A percentile compares a stretch with the other conserved stretches of the same genome.
These are phyloP conservation scores for Colletotrichum brevisporum DNA, from an alignment of 2,329 filamentous ascomycete species.

Conservation along the genomic window DNA sequence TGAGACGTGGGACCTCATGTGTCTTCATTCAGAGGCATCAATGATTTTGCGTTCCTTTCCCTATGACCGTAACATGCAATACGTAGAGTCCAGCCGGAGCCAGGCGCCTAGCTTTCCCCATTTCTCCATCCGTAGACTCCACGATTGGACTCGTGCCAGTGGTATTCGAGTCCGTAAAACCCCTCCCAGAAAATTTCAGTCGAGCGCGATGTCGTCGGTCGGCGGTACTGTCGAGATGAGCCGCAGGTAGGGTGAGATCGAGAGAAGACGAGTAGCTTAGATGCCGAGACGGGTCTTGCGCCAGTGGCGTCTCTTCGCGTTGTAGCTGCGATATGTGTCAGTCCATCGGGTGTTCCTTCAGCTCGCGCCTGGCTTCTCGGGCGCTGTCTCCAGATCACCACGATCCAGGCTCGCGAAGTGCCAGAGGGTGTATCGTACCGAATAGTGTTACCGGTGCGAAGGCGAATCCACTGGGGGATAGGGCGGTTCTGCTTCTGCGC, in stretches of 20 bases:
- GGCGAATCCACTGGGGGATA: conserved; percentile 99
- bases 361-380: neutral
- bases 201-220: conserved; percentile 39
- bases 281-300: conserved; percentile 99
- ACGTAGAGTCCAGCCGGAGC: conserved; percentile 44
- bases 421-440: conserved; percentile 75
- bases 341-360: neutral
- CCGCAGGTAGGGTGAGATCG: conserved; percentile 45
- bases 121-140: conserved; percentile 43
- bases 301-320: conserved; percentile 99
- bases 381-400: neutral
- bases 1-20: conserved; percentile 20
- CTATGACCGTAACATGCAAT: conserved; percentile 64
- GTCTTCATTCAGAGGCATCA: conserved; percentile 40
- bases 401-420: neutral
- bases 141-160: conserved; percentile 40
- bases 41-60: conserved; percentile 58
- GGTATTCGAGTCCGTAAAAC: conserved; percentile 36
- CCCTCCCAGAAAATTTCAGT: conserved; percentile 39
- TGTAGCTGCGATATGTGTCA: conserved; percentile 79
- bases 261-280: conserved; percentile 75
- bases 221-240: conserved; percentile 42
- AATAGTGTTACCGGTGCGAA: conserved; percentile 99
- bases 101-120: conserved; percentile 44
- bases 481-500: conserved; percentile 99